Conservation (phyloP, 129 eudicot species). For the Escallonia herrerae region DNA sequence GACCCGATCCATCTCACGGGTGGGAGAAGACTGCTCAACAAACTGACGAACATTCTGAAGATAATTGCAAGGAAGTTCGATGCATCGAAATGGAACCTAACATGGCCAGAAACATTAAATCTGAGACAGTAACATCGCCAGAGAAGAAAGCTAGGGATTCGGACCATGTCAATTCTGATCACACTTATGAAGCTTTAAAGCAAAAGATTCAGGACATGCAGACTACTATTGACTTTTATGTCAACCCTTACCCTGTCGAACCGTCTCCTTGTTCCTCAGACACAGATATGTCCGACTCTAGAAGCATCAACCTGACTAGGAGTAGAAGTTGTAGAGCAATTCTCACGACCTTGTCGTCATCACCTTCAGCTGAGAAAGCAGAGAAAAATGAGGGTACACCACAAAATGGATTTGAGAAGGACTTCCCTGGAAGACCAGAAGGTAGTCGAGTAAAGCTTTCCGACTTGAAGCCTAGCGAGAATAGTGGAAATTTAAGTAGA, state of each 20-base stretch:
- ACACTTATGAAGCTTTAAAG: slow-evolving; percentile 10
- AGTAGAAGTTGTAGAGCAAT: slow-evolving; percentile 44
- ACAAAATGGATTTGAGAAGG: slow-evolving; percentile 12
- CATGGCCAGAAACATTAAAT: slow-evolving; percentile 4
- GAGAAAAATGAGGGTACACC: slow-evolving; percentile 15
- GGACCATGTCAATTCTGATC: slow-evolving; percentile 4
- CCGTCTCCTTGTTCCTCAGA: slow-evolving; percentile 45
- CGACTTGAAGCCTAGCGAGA: slow-evolving; percentile 21
- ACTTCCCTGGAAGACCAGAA: slow-evolving; percentile 13
- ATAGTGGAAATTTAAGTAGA: slow-evolving; percentile 12
- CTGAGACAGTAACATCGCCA: slow-evolving; percentile 12
- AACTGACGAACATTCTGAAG: slow-evolving; percentile 29
- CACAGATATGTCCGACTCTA: slow-evolving; percentile 28
- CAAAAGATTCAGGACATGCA: slow-evolving; percentile 26
- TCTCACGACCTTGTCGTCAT: slow-evolving; percentile 2
- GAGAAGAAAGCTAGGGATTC: slow-evolving; percentile 8
- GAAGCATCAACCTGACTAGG: slow-evolving; percentile 21
- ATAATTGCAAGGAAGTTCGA: slow-evolving; percentile 49
- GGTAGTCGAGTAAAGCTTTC: slow-evolving; percentile 15
- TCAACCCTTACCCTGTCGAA: slow-evolving; percentile 12
- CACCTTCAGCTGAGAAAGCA: slow-evolving; percentile 19
- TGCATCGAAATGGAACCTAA: slow-evolving; percentile 38
- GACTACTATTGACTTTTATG: slow-evolving; percentile 11
- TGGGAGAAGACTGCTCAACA: slow-evolving; percentile 46
- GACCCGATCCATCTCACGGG: slow-evolving; percentile 50